These are phyloP conservation scores for Leccinum cinnamomeum DNA, from an alignment of 1,284 basidiomycete species.

Conservation along the genomic window DNA sequence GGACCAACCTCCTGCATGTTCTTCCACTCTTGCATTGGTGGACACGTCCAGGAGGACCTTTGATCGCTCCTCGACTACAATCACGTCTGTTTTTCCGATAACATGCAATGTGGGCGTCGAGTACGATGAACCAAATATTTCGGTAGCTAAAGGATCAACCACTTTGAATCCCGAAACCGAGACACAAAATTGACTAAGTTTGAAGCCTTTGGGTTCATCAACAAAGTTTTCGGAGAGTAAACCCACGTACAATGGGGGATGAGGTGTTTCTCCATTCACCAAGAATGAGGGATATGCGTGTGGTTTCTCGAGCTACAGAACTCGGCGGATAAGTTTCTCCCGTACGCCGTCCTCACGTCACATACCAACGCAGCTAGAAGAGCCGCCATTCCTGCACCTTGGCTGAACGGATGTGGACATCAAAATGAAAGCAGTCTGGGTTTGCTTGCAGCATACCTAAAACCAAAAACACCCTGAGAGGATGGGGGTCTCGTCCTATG, in stretches of 20 bases:
- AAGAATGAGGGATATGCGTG: slow-evolving; percentile 64
- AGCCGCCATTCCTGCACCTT: slow-evolving; percentile 81
- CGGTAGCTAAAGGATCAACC: slow-evolving; percentile 47
- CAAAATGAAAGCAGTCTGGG: neutral
- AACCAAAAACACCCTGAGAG: slow-evolving; percentile 79
- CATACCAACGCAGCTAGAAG: slow-evolving; percentile 69
- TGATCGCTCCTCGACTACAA: slow-evolving; percentile 66
- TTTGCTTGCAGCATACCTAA: slow-evolving; percentile 48
- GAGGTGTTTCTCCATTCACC: slow-evolving; percentile 60
- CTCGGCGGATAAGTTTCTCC: neutral
- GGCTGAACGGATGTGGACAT: slow-evolving; percentile 42
- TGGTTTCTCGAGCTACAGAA: slow-evolving; percentile 30
- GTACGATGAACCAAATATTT: slow-evolving; percentile 58
- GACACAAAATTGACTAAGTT: slow-evolving; percentile 63
- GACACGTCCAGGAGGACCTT: slow-evolving; percentile 61
- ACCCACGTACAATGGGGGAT: slow-evolving; percentile 63
- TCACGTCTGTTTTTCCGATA: slow-evolving; percentile 76
- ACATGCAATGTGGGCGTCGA: slow-evolving; percentile 80
- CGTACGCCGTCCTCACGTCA: neutral
- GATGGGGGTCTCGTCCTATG: neutral
- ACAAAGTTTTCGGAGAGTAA: neutral
- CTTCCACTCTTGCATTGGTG: slow-evolving; percentile 59
- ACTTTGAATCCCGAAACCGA: slow-evolving; percentile 68
- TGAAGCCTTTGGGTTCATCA: neutral
- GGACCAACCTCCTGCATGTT: slow-evolving; percentile 69